Base-by-base conservation (phyloP, 2,329 filamentous ascomycete species). In the Geosmithia putterillii region DNA sequence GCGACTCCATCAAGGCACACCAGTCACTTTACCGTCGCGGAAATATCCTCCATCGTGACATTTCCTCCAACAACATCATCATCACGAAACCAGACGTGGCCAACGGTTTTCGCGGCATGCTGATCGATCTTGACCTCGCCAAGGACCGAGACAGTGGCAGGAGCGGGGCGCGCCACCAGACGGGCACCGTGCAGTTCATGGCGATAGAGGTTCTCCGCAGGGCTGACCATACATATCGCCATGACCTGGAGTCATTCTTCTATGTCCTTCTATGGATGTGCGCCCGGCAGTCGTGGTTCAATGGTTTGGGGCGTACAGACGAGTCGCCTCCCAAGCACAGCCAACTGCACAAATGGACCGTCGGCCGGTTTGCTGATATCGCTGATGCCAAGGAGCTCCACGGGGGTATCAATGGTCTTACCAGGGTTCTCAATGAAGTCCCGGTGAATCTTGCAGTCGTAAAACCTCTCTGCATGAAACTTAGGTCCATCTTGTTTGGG, bases 31-130 rank as follows among this genome's bases (percentile, higher is more conserved):
- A 59, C 23, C 12, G 51, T 1, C 43, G 56, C 5, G 54, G 56
- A 9, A 51, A 53, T 5, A 61, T 65, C 42, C 54, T 66, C 8
- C 56, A 66, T 45, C 50, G 50, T 23, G 57, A 65, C 34, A 57
- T 67, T 14, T 66, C 57, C 0, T 48, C 56, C 25, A 59, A 60
- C 40, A 65, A 64, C 45, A 61, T 64, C 40, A 62, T 64, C 45
- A 61, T 64, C 9, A 58, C 54, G 7, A 41, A 51, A 18, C 34
- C 42, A 7, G 14, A 42, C 9, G n/a, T 43, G 25, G 25, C 41
- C 25, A 46, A 42, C 40, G 49, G 49, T 22, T 43, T 46, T 7
- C 52, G 46, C 19, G 59, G 57, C 20, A 56, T 57, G 45, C 49
- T 62, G 10, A 62, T 62, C 49, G 54, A 63, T 45, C 50, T 62